Percentiles rank a stretch among this genome's conserved stretches.
Conservation (phyloP, 1,139 yeast species). For the Groenewaldozyma auringiensis region DNA sequence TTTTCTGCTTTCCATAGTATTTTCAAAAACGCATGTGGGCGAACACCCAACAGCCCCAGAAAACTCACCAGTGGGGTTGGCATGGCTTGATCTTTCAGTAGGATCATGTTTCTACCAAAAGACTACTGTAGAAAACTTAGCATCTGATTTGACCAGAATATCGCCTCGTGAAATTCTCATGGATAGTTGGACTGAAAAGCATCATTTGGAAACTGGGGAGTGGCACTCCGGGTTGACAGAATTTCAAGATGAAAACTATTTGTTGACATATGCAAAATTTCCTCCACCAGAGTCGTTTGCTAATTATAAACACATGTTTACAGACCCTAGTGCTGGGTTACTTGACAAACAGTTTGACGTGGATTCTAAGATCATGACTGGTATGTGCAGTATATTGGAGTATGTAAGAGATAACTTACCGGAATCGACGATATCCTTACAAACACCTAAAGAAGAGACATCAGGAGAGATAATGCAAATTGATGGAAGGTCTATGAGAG, state of each 20-base stretch:
- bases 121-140: constrained; percentile 46
- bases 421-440: constrained; percentile 41
- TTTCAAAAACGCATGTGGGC: constrained; percentile 18
- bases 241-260: constrained; percentile 44
- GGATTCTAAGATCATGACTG: constrained; percentile 42
- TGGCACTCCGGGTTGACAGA: constrained; percentile 59
- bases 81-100: constrained; percentile 86
- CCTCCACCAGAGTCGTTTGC: constrained; percentile 27
- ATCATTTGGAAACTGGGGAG: constrained; percentile 37
- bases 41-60: constrained; percentile 26
- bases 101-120: constrained; percentile 69
- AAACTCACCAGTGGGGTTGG: constrained; percentile 53
- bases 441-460: constrained; percentile 44
- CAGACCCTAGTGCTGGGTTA: constrained; percentile 16
- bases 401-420: constrained; percentile 55
- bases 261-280: constrained; percentile 41
- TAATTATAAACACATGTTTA: constrained; percentile 15
- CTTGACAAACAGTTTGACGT: constrained; percentile 12
- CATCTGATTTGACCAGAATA: constrained; percentile 56
- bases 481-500: constrained; percentile 75
- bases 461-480: constrained; percentile 57
- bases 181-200: constrained; percentile 29
- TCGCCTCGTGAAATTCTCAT: constrained; percentile 60
- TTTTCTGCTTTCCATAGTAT: constrained; percentile 51
- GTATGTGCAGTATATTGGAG: constrained; percentile 49